Evolutionary conservation across 306 rosid species (phyloP).

Genomic region (Morella rubra): DNA sequence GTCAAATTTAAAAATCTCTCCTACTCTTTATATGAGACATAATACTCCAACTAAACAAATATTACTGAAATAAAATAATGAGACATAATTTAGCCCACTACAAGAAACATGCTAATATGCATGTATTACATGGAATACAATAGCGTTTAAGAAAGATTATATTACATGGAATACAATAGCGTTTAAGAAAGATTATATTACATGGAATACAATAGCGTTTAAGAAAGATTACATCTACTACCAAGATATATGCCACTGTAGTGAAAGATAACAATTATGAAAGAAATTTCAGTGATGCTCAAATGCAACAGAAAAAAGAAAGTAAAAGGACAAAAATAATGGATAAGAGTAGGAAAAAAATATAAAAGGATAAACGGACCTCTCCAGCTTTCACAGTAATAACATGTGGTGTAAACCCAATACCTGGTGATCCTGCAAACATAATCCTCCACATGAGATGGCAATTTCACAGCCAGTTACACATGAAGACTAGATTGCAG

Average conservation of each 20-base stretch:
- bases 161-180: too few relatives aligned
- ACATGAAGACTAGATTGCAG: neutral
- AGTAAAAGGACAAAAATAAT: neutral
- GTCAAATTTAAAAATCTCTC: neutral
- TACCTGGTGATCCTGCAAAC: conserved; percentile 49
- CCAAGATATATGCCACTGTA: neutral
- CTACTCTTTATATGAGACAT: too few relatives aligned
- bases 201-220: neutral
- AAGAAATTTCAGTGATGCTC: neutral
- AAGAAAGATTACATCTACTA: neutral
- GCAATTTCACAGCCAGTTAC: neutral
- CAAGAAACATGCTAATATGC: neutral
- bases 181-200: too few relatives aligned
- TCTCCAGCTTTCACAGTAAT: conserved; percentile 74
- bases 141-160: too few relatives aligned
- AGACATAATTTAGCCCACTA: neutral
- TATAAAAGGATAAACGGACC: conserved; percentile 30
- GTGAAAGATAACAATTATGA: neutral
- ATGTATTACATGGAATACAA: neutral
- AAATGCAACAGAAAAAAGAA: conserved; percentile 2
- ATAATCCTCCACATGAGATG: conserved; percentile 1
- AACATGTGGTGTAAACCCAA: conserved; percentile 55
- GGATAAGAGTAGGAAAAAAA: neutral
- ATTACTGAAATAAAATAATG: too few relatives aligned
- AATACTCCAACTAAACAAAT: neutral